Conservation (phyloP, 768 basidiomycete species). For the Boletus rufocinnamomeus region DNA sequence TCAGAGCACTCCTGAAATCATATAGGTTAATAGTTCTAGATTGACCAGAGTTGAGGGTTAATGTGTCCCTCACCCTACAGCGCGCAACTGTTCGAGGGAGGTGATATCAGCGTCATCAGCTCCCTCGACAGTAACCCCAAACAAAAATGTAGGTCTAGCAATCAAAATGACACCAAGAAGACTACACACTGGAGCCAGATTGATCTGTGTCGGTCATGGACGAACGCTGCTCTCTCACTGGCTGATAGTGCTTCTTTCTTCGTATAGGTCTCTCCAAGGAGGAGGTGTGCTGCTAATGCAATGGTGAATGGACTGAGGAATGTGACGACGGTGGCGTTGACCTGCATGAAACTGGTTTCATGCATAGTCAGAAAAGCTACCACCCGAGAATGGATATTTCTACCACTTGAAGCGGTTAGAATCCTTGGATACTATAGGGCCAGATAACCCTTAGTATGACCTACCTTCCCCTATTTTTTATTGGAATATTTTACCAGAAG, state of each 20-base stretch:
- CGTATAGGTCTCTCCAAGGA: neutral
- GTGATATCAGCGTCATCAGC: neutral
- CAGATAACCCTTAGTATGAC: too few species aligned
- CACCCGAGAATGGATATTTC: too few species aligned
- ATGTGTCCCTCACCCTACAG: neutral
- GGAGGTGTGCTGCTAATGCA: neutral
- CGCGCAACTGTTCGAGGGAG: neutral
- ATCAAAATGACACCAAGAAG: conserved; percentile 79
- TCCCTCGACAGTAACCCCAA: neutral
- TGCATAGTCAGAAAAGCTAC: too few species aligned
- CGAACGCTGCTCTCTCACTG: neutral
- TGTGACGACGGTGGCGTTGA: neutral
- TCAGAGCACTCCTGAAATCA: neutral
- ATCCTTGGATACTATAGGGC: too few species aligned
- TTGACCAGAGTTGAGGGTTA: neutral
- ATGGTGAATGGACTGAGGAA: neutral
- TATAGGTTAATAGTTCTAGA: neutral
- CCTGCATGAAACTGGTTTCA: too few species aligned
- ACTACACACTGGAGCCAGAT: conserved; percentile 37
- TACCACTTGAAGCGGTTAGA: too few species aligned
- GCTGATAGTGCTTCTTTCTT: neutral
- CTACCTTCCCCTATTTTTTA: too few species aligned
- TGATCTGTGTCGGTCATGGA: neutral
- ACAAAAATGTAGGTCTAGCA: neutral
- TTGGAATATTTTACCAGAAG: too few species aligned